Evolutionary conservation across 2,329 filamentous ascomycete species (phyloP).

Genomic region (Corynespora cassiicola): DNA sequence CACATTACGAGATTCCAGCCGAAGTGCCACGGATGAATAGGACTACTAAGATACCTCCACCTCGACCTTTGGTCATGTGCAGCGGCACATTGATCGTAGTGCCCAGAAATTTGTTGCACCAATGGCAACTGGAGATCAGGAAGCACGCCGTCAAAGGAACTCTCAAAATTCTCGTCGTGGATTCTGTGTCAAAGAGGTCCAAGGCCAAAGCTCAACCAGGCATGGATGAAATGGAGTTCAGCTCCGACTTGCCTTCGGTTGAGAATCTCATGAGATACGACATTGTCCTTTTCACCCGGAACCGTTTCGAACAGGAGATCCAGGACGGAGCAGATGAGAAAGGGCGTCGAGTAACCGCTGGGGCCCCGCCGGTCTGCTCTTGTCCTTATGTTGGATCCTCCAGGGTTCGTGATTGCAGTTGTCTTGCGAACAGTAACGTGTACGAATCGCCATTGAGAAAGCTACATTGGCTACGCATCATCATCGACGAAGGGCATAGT

Average conservation of each 20-base stretch:
- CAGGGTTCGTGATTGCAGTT: slow-evolving; percentile 53
- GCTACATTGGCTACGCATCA: slow-evolving; percentile 85
- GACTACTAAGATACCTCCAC: slow-evolving; percentile 44
- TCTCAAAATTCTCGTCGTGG: slow-evolving; percentile 70
- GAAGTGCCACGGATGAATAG: slow-evolving; percentile 51
- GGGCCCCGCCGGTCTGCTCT: slow-evolving; percentile 29
- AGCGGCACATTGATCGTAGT: slow-evolving; percentile 78
- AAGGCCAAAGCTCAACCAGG: slow-evolving; percentile 19
- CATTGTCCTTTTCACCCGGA: slow-evolving; percentile 77
- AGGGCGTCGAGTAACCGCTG: slow-evolving; percentile 46
- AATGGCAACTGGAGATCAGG: slow-evolving; percentile 82
- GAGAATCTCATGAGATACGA: slow-evolving; percentile 71
- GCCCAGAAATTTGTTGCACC: slow-evolving; percentile 80
- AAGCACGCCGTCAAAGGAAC: slow-evolving; percentile 71
- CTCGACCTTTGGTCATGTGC: slow-evolving; percentile 67
- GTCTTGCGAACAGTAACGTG: slow-evolving; percentile 46
- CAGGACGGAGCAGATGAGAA: slow-evolving; percentile 56
- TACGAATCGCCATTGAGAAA: slow-evolving; percentile 69
- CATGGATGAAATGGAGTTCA: slow-evolving; percentile 33
- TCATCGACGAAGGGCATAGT: slow-evolving; percentile 90
- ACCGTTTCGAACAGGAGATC: slow-evolving; percentile 73
- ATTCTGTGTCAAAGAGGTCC: slow-evolving; percentile 38
- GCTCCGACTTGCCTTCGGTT: slow-evolving; percentile 62
- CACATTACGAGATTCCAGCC: slow-evolving; percentile 49
- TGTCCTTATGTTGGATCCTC: slow-evolving; percentile 54